Percentiles rank a stretch among this genome's conserved stretches.
phyloP scores from a whole-genome alignment of 805 yeast species.

The Yarrowia divulgata region DNA sequence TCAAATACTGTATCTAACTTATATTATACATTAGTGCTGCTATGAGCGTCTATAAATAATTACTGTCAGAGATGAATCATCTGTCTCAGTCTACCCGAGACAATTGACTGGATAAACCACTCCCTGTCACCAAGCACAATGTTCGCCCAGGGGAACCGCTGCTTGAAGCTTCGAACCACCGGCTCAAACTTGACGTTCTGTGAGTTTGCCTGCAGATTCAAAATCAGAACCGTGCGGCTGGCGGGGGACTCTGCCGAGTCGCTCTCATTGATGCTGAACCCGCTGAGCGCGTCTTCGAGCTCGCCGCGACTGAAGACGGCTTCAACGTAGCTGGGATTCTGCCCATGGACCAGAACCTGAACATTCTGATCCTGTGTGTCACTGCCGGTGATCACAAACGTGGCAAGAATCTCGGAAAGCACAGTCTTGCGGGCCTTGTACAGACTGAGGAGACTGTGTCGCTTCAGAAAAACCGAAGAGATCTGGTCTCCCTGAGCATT shows the following conservation, averaged over 20 bases:
- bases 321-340: conserved; percentile 18
- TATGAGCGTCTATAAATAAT: conserved; percentile 27
- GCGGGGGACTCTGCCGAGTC: neutral
- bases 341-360: conserved; percentile 24
- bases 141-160: conserved; percentile 22
- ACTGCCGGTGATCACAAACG: conserved; percentile 26
- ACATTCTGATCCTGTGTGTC: conserved; percentile 9
- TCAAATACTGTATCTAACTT: neutral
- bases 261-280: neutral
- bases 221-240: conserved; percentile 14
- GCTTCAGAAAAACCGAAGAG: conserved; percentile 6
- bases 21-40: neutral
- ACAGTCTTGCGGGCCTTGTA: conserved; percentile 11
- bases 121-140: conserved; percentile 30
- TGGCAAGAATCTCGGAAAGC: conserved; percentile 13
- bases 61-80: conserved; percentile 6
- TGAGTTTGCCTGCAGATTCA: conserved; percentile 8
- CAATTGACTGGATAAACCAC: conserved; percentile 32
- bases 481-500: neutral
- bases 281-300: conserved; percentile 7
- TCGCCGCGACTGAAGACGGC: conserved; percentile 23
- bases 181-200: conserved; percentile 6
- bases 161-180: conserved; percentile 13
- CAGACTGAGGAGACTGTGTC: conserved; percentile 22
- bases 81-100: conserved; percentile 26